Evolutionary conservation across 1,284 basidiomycete genomes (phyloP).

Genomic region (Athelia psychrophila): DNA sequence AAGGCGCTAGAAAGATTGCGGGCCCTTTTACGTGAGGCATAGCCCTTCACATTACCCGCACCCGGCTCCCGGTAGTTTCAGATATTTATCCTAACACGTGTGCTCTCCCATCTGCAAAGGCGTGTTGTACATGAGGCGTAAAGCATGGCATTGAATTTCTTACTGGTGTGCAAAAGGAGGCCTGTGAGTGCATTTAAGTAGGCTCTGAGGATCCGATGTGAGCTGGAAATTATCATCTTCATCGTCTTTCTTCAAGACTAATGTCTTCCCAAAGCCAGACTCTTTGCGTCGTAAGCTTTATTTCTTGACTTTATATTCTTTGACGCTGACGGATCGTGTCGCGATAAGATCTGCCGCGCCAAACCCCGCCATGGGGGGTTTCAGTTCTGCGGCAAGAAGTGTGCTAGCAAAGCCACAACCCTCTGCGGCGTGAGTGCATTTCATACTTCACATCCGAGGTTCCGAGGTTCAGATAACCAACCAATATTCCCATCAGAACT

Average conservation of each 20-base stretch:
- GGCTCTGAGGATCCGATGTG: too few relatives aligned
- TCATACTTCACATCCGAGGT: neutral
- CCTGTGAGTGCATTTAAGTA: slow-evolving; percentile 1
- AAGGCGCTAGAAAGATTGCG: slow-evolving; percentile 62
- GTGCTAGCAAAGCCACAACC: slow-evolving; percentile 47
- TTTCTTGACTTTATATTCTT: neutral
- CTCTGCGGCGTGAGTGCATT: slow-evolving; percentile 36
- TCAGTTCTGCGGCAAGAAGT: slow-evolving; percentile 60
- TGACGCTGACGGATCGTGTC: too few relatives aligned
- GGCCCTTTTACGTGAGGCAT: slow-evolving; percentile 35
- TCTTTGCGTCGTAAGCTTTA: slow-evolving; percentile 1
- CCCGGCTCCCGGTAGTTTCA: too few relatives aligned
- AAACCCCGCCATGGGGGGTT: slow-evolving; percentile 51
- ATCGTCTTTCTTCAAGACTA: neutral
- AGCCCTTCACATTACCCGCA: slow-evolving; percentile 5
- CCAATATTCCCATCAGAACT: slow-evolving; percentile 37
- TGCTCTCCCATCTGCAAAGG: slow-evolving; percentile 1
- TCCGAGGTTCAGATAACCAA: neutral
- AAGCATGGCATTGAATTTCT: neutral
- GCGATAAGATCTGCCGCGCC: slow-evolving; percentile 47
- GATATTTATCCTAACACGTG: slow-evolving; percentile 1
- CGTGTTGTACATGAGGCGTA: neutral
- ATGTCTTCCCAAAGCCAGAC: neutral
- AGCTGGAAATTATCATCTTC: neutral
- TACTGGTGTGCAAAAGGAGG: neutral